Conservation (phyloP, 1,284 basidiomycete genomes). For the Cutaneotrichosporon spelunceum region DNA sequence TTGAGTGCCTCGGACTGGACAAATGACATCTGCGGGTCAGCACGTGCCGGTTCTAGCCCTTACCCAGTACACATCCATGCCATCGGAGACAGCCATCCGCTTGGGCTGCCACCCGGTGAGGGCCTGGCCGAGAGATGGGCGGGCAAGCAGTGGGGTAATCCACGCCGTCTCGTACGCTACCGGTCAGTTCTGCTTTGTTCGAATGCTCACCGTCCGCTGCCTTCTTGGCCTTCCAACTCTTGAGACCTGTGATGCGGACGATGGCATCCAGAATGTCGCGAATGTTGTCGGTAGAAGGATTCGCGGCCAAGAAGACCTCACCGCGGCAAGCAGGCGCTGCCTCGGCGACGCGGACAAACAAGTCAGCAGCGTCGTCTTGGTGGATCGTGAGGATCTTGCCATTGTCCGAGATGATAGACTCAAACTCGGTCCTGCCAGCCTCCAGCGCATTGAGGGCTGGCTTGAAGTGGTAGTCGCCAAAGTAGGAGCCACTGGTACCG, state of each 20-base stretch:
- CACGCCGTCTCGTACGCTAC: constrained; percentile 46
- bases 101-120: constrained; percentile 57
- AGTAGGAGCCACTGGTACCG: constrained; percentile 15
- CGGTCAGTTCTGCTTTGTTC: not conserved
- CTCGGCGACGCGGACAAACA: constrained; percentile 56
- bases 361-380: constrained; percentile 57
- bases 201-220: constrained; percentile 14
- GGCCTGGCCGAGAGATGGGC: constrained; percentile 55
- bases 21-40: not conserved
- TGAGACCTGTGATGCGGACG: constrained; percentile 51
- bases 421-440: constrained; percentile 50
- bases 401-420: constrained; percentile 50
- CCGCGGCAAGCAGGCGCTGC: constrained; percentile 51
- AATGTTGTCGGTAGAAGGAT: constrained; percentile 54
- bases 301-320: constrained; percentile 55
- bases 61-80: constrained; percentile 54
- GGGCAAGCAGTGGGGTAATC: constrained; percentile 24
- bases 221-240: constrained; percentile 25
- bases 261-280: constrained; percentile 55
- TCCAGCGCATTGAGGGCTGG: constrained; percentile 40
- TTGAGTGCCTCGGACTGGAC: not conserved
- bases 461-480: constrained; percentile 46
- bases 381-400: constrained; percentile 54
- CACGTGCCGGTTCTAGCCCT: not conserved
- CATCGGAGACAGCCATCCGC: constrained; percentile 55